Conservation (phyloP, 2,329 filamentous ascomycete species). For the Phyllosticta paracitricarpa region DNA sequence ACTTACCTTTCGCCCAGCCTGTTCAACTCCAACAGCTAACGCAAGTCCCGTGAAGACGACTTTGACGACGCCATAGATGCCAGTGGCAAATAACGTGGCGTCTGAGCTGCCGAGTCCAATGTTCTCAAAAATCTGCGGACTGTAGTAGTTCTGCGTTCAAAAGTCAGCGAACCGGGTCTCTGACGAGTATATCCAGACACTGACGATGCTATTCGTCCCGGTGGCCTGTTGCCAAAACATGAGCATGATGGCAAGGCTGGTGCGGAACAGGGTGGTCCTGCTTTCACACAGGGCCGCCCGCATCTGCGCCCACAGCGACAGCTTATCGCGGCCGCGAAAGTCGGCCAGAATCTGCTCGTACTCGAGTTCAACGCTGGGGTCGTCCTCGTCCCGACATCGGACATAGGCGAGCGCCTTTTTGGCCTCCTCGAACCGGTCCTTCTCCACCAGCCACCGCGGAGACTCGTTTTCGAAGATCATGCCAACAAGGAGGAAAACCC, state of each 20-base stretch:
- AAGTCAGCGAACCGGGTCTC: conserved; percentile 16
- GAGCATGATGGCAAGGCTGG: conserved; percentile 32
- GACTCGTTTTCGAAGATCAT: conserved; percentile 44
- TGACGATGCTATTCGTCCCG: conserved; percentile 13
- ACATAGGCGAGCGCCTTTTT: conserved; percentile 31
- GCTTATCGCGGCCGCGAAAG: conserved; percentile 34
- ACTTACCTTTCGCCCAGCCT: conserved; percentile 33
- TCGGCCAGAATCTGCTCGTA: conserved; percentile 33
- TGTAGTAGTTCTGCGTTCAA: conserved; percentile 29
- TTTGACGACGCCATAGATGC: conserved; percentile 39
- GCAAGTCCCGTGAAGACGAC: conserved; percentile 34
- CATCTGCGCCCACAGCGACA: conserved; percentile 29
- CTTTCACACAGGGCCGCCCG: conserved; percentile 25
- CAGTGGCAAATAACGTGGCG: conserved; percentile 35
- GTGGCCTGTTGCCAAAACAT: conserved; percentile 37
- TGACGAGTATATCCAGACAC: not conserved
- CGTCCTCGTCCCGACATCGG: conserved; percentile 25
- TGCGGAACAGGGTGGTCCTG: conserved; percentile 31
- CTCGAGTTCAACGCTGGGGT: conserved; percentile 29
- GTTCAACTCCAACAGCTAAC: conserved; percentile 36
- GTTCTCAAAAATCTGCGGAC: conserved; percentile 34
- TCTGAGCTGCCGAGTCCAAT: conserved; percentile 31
- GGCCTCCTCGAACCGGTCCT: conserved; percentile 38
- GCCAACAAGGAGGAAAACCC: conserved; percentile 39
- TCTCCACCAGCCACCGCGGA: conserved; percentile 45